Percentiles rank a stretch among this genome's conserved stretches.
These are phyloP conservation scores for Thelonectria discophora DNA, from an alignment of 2,329 filamentous ascomycete genomes.

Conservation along the genomic window DNA sequence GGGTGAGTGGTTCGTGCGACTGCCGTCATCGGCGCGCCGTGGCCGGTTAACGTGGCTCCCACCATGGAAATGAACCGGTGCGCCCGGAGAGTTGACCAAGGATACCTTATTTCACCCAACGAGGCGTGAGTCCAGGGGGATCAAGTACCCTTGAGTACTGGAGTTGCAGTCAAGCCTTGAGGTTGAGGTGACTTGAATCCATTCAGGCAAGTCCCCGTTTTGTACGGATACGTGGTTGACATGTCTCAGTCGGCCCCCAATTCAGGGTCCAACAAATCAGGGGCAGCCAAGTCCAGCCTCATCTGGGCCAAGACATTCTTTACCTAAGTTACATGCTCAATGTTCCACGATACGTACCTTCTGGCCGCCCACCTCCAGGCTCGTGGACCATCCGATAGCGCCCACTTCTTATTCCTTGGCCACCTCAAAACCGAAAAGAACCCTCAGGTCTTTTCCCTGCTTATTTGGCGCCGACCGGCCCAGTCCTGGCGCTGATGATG, in stretches of 20 bases:
- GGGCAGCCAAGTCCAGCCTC: background rate
- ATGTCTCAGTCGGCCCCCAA: background rate
- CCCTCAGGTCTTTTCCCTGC: slow-evolving; percentile 6
- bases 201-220: too few relatives aligned
- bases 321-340: background rate
- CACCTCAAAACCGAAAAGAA: background rate
- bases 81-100: background rate
- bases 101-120: background rate
- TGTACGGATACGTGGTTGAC: background rate
- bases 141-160: background rate
- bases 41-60: too few relatives aligned
- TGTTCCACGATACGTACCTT: background rate
- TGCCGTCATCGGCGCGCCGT: slow-evolving; percentile 35
- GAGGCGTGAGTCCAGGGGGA: background rate
- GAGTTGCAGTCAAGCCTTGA: background rate
- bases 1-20: slow-evolving; percentile 15
- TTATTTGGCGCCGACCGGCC: slow-evolving; percentile 3
- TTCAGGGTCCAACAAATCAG: background rate
- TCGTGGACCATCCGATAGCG: background rate
- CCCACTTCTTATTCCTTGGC: background rate
- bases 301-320: background rate
- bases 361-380: background rate
- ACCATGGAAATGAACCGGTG: background rate
- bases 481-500: slow-evolving; percentile 13
- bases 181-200: background rate